Evolutionary conservation across 768 basidiomycete genomes (phyloP), one percentile per base, ranked within the genome.

Genomic region (Boletus edulis): DNA sequence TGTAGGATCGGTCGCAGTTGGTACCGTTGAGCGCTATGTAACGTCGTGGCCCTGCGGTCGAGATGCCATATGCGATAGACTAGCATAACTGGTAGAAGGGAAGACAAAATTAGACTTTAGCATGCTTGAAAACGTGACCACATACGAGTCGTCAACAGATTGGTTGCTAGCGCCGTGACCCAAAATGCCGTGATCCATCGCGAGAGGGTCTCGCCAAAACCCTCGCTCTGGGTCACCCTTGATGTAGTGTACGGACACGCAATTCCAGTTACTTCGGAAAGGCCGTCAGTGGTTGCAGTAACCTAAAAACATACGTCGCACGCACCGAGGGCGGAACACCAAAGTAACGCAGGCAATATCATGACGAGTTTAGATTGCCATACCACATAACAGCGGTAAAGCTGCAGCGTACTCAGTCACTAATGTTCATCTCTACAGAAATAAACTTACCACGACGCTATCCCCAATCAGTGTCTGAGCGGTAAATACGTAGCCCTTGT

Each of bases 401-500:
- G 22, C 51, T 51, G 35, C 5, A 37, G 22, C 38, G 17, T n/a
- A 8, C 58, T 27, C 14, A 48, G 3, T 3, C 17, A 3, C 17
- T 15, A 37, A 5, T 13, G 18, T 38, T 31, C 8, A 27, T 3
- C 0, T 11, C n/a, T 10, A 51, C 27, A 32, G 32, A 42, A 14
- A 7, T 10, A 15, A 27, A 39, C 64, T 13, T n/a, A 67, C 67
- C 10, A 69, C 49, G 1, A 69, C 62, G 3, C 55, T 57, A 22
- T 68, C 67, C 2, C 67, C 67, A 1, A 65, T n/a, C 3, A 67
- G 27, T 3, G 65, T 65, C 44, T 67, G 64, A 5, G 49, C 22
- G 11, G 49, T 34, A 15, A 57, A 63, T 27, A 64, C n/a, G 3
- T 32, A 45, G 38, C 60, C 62, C 37, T 66, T 71, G 46, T 59